Conservation (phyloP, 2,329 filamentous ascomycete genomes). For the Aureobasidium sp. region DNA sequence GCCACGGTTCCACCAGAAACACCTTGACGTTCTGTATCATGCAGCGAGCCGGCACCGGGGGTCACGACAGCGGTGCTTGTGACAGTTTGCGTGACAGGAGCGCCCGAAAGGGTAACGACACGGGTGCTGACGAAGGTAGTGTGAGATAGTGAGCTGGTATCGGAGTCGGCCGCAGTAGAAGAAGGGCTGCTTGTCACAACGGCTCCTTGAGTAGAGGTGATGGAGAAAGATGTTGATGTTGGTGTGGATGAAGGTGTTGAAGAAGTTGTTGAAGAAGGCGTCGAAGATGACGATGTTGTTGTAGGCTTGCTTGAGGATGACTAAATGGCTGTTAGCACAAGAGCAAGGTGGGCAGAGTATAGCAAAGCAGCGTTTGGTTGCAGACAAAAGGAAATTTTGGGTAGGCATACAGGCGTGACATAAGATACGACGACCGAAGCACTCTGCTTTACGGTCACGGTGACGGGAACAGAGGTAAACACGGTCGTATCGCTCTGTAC, state of each 20-base stretch:
- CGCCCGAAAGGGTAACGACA: constrained; percentile 39
- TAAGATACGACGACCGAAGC: constrained; percentile 23
- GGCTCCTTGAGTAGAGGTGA: constrained; percentile 17
- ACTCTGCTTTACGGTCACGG: constrained; percentile 24
- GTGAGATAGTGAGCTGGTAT: constrained; percentile 18
- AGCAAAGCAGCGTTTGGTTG: neutral
- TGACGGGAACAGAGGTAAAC: constrained; percentile 15
- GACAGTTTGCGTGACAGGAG: constrained; percentile 38
- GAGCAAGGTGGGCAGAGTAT: neutral
- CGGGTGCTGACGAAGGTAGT: constrained; percentile 31
- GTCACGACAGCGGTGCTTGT: constrained; percentile 31
- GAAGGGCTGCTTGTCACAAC: constrained; percentile 13
- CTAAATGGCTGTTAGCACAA: neutral
- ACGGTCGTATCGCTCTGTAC: constrained; percentile 10
- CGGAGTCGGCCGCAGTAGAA: constrained; percentile 11
- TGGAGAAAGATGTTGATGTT: constrained; percentile 15
- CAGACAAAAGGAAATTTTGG: constrained; percentile 15
- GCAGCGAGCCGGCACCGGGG: constrained; percentile 20
- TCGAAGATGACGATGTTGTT: constrained; percentile 17
- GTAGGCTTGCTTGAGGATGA: constrained; percentile 8
- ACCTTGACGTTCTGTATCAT: constrained; percentile 19
- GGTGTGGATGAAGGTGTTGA: constrained; percentile 17
- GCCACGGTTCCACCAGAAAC: constrained; percentile 40
- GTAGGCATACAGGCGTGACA: constrained; percentile 26
- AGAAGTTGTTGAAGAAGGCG: constrained; percentile 15